Percentiles rank a stretch among this genome's conserved stretches.
Conservation (phyloP, 805 yeast species). For the Starmerella vitae region DNA sequence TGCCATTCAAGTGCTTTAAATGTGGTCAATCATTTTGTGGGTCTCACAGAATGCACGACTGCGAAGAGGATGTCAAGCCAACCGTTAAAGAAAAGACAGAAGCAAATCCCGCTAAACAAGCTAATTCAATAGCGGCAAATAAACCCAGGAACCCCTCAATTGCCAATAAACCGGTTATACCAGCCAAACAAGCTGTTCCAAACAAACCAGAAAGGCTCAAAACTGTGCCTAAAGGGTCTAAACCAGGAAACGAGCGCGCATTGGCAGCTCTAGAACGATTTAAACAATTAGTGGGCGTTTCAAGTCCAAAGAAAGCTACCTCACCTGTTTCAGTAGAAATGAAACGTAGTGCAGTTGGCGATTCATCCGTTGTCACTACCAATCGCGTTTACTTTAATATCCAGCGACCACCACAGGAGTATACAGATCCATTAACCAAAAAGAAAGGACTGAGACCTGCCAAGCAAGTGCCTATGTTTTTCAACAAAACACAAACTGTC, state of each 20-base stretch:
- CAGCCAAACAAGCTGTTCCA: neutral
- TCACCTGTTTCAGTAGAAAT: constrained; percentile 6
- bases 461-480: constrained; percentile 21
- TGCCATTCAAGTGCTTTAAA: constrained; percentile 31
- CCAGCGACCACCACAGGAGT: constrained; percentile 18
- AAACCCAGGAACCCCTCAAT: neutral
- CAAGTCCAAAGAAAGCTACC: neutral
- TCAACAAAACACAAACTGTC: constrained; percentile 12
- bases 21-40: constrained; percentile 30
- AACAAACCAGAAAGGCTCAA: neutral
- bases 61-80: constrained; percentile 16
- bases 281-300: constrained; percentile 7
- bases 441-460: constrained; percentile 15
- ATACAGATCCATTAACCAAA: constrained; percentile 18
- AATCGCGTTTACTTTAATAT: constrained; percentile 28
- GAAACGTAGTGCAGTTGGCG: constrained; percentile 28
- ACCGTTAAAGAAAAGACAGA: neutral
- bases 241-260: constrained; percentile 9
- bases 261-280: constrained; percentile 14
- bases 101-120: no score
- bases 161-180: neutral
- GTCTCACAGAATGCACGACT: constrained; percentile 30
- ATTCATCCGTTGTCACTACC: constrained; percentile 23
- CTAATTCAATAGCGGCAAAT: neutral
- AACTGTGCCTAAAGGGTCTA: neutral